Conservation (phyloP, 257 asterid species). For the Solanum corneliomulleri region DNA sequence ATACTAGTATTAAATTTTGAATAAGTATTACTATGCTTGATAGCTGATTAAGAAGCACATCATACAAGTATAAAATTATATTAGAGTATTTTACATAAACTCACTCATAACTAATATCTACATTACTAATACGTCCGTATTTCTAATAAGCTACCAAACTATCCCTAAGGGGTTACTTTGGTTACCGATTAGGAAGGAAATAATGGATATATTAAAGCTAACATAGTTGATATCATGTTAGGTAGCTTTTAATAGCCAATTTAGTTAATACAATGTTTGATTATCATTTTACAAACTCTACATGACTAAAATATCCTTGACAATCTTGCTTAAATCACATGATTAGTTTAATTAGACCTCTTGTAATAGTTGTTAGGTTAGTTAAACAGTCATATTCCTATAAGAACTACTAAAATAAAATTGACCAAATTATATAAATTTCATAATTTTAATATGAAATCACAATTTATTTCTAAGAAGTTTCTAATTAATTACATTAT, state of each 20-base stretch:
- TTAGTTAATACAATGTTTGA: neutral
- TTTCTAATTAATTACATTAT: no score
- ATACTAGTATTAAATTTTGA: no score
- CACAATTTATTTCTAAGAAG: no score
- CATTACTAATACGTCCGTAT: no score
- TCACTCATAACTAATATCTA: no score
- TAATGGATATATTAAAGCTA: neutral
- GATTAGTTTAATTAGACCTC: neutral
- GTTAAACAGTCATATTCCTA: neutral
- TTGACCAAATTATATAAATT: no score
- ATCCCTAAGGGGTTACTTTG: neutral
- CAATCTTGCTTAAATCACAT: neutral
- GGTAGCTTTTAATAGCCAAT: neutral
- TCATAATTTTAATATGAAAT: no score
- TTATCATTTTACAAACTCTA: no score
- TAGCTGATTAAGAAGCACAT: no score
- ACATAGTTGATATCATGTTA: neutral
- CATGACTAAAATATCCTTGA: neutral
- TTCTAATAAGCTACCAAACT: no score
- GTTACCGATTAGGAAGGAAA: neutral
- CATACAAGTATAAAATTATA: no score
- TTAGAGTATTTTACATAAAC: no score
- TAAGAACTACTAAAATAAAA: neutral
- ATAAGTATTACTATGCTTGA: neutral
- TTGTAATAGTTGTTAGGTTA: neutral